Percentiles rank a stretch among this genome's conserved stretches.
phyloP scores from a whole-genome alignment of 257 asterid genomes.

The Penstemon eatonii region DNA sequence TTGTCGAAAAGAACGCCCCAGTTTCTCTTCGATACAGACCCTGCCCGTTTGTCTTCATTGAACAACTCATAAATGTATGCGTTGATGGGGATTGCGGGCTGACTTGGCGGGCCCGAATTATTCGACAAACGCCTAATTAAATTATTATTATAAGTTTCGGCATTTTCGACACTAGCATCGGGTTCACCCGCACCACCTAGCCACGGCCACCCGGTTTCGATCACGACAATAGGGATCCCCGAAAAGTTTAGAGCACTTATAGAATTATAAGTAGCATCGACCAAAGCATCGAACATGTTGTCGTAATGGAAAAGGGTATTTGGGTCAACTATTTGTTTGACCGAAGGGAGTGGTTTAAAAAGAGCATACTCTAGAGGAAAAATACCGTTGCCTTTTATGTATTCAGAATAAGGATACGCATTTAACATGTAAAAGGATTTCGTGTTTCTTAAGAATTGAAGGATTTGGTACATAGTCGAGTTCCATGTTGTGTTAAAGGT shows the following conservation, averaged over 20 bases:
- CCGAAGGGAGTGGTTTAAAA: constrained; percentile 67
- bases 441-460: constrained; percentile 69
- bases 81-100: constrained; percentile 48
- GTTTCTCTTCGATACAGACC: constrained; percentile 73
- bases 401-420: constrained; percentile 75
- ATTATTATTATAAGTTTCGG: constrained; percentile 59
- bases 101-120: constrained; percentile 84
- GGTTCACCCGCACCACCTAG: constrained; percentile 65
- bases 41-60: constrained; percentile 71
- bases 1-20: constrained; percentile 73
- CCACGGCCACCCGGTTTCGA: constrained; percentile 95
- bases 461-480: constrained; percentile 63
- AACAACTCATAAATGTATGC: constrained; percentile 77
- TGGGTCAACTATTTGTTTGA: constrained; percentile 80
- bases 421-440: constrained; percentile 80
- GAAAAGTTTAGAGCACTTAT: constrained; percentile 67
- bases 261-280: constrained; percentile 78
- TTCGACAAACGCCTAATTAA: constrained; percentile 67
- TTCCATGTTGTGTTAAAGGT: constrained; percentile 59
- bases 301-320: constrained; percentile 71
- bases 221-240: constrained; percentile 67
- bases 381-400: constrained; percentile 62
- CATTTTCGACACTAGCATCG: constrained; percentile 58
- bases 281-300: constrained; percentile 84
- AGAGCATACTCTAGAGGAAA: constrained; percentile 88